phyloP scores from a whole-genome alignment of 345 rosid species.

The Brassica juncea region DNA sequence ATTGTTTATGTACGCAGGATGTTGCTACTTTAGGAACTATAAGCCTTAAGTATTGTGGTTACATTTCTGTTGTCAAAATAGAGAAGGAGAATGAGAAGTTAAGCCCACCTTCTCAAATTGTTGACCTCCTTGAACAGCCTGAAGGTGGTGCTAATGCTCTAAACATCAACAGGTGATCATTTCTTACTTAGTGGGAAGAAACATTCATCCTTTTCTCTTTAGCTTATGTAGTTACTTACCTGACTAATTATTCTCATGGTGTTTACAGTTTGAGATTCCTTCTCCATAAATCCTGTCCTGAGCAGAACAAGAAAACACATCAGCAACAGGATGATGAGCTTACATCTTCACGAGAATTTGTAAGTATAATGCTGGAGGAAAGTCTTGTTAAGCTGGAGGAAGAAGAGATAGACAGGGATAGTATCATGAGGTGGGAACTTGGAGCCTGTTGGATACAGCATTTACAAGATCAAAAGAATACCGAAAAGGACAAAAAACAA shows the following conservation, averaged over 20 bases:
- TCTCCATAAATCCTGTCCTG: conserved; percentile 62
- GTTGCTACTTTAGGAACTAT: conserved; percentile 74
- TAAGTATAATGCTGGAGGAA: conserved; percentile 74
- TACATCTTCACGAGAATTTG: conserved; percentile 55
- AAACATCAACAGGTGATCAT: conserved; percentile 77
- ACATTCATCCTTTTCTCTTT: conserved; percentile 1
- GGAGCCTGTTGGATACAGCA: conserved; percentile 99
- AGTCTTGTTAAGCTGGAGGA: conserved; percentile 82
- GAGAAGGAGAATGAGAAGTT: conserved; percentile 52
- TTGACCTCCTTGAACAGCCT: conserved; percentile 81
- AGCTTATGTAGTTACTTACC: conserved; percentile 10
- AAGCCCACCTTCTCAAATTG: conserved; percentile 54
- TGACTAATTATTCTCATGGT: conserved; percentile 14
- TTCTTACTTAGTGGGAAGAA: not conserved
- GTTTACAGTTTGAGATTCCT: conserved; percentile 80
- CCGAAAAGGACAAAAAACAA: conserved; percentile 80
- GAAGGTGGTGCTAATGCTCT: conserved; percentile 99
- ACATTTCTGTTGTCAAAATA: conserved; percentile 75
- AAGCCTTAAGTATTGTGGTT: conserved; percentile 85
- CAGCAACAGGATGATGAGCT: conserved; percentile 62
- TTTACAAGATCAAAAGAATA: conserved; percentile 86
- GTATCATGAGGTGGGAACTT: conserved; percentile 93
- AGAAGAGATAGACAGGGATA: conserved; percentile 52
- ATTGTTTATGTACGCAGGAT: conserved; percentile 61
- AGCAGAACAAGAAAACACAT: conserved; percentile 48